A percentile compares a stretch with the other conserved stretches of the same genome.
Evolutionary conservation across 2,329 filamentous ascomycete species (phyloP).

Genomic region (Diaporthe destruens): DNA sequence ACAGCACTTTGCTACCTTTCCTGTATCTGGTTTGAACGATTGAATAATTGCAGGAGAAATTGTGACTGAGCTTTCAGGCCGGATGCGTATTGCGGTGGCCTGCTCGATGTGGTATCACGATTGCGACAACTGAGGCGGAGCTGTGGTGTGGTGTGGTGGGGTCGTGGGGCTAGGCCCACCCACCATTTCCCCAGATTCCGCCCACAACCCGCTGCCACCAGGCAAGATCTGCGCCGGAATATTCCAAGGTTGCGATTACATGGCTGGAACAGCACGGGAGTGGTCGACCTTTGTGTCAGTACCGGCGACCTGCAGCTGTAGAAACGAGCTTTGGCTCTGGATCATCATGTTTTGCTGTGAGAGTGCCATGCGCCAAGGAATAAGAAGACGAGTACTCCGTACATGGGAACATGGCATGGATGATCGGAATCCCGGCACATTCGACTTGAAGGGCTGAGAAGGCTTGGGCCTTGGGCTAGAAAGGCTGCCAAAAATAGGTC

Average conservation of each 20-base stretch:
- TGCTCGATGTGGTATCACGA: neutral
- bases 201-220: neutral
- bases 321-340: neutral
- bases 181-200: constrained; percentile 14
- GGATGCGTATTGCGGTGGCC: neutral
- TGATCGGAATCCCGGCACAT: neutral
- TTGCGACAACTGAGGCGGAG: neutral
- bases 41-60: neutral
- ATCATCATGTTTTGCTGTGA: neutral
- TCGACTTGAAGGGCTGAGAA: neutral
- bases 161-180: neutral
- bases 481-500: constrained; percentile 7
- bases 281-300: neutral
- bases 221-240: neutral
- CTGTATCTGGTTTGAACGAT: neutral
- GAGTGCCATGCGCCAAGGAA: neutral
- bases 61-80: neutral
- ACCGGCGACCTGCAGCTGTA: neutral
- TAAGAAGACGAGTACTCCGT: too few species aligned
- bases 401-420: constrained; percentile 13
- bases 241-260: neutral
- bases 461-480: neutral
- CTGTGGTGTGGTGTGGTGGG: neutral
- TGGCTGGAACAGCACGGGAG: neutral
- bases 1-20: neutral